phyloP scores from a whole-genome alignment of 2,329 filamentous ascomycete species.

The Exophiala spinifera region DNA sequence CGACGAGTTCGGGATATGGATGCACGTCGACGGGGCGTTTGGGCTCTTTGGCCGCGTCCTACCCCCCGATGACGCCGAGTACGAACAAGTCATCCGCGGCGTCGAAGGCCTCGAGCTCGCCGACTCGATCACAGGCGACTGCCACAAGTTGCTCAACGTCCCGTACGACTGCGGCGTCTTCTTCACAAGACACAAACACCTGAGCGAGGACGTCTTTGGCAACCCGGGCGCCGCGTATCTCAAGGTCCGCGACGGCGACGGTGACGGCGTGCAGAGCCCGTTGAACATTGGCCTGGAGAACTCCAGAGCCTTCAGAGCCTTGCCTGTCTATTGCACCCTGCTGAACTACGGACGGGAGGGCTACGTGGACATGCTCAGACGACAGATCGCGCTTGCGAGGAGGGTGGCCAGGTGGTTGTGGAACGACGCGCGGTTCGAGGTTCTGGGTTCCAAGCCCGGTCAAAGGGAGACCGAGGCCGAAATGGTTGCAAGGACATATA shows the following conservation, averaged over 20 bases:
- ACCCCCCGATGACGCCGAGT: slow-evolving; percentile 50
- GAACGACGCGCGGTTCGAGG: slow-evolving; percentile 60
- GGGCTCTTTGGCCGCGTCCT: slow-evolving; percentile 75
- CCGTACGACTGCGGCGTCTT: slow-evolving; percentile 94
- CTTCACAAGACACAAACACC: slow-evolving; percentile 62
- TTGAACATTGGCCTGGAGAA: slow-evolving; percentile 88
- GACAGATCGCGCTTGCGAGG: slow-evolving; percentile 70
- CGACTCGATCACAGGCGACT: slow-evolving; percentile 83
- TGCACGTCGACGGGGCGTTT: slow-evolving; percentile 90
- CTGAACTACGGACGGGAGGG: slow-evolving; percentile 69
- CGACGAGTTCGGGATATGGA: slow-evolving; percentile 72
- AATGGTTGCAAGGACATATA: slow-evolving; percentile 56
- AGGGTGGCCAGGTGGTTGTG: slow-evolving; percentile 63
- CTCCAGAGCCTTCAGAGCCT: slow-evolving; percentile 81
- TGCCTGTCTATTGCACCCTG: slow-evolving; percentile 83
- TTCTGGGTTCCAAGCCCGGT: slow-evolving; percentile 52
- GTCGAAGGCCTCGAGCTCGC: slow-evolving; percentile 71
- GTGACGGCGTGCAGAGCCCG: slow-evolving; percentile 65
- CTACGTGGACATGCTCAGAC: slow-evolving; percentile 65
- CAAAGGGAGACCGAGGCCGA: slow-evolving; percentile 34
- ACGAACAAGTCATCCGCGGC: slow-evolving; percentile 50
- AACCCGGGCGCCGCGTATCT: slow-evolving; percentile 82
- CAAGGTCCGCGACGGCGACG: slow-evolving; percentile 31
- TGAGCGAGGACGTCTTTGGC: slow-evolving; percentile 65
- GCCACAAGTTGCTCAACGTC: slow-evolving; percentile 90